Evolutionary conservation across 768 basidiomycete species (phyloP).

Genomic region (Termitomyces sp.): DNA sequence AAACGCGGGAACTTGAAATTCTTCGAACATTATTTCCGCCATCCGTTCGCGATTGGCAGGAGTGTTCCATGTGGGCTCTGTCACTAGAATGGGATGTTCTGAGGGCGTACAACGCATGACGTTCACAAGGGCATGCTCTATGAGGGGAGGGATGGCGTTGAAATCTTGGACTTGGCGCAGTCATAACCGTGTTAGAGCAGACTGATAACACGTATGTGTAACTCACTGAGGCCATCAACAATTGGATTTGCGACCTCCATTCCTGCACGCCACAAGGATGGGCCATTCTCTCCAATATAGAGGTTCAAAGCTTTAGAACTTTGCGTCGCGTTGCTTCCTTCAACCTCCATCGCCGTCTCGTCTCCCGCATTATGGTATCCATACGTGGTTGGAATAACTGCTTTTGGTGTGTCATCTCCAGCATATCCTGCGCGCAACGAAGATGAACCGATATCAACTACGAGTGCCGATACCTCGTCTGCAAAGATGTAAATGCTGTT

Average conservation of each 20-base stretch:
- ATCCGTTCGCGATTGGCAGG: slow-evolving; percentile 88
- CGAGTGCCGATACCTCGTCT: slow-evolving; percentile 98
- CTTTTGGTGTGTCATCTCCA: slow-evolving; percentile 93
- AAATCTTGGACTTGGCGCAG: slow-evolving; percentile 64
- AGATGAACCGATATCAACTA: slow-evolving; percentile 89
- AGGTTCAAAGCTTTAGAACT: slow-evolving; percentile 51
- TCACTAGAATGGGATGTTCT: slow-evolving; percentile 89
- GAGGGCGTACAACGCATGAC: slow-evolving; percentile 71
- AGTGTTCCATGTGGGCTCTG: slow-evolving; percentile 97
- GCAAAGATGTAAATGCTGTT: slow-evolving; percentile 8
- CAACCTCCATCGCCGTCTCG: slow-evolving; percentile 44
- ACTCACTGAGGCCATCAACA: slow-evolving; percentile 78
- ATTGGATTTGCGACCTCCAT: slow-evolving; percentile 88
- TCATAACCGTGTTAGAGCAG: neutral
- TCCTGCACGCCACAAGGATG: slow-evolving; percentile 82
- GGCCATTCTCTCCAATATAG: slow-evolving; percentile 83
- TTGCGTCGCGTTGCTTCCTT: slow-evolving; percentile 26
- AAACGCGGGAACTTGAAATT: slow-evolving; percentile 91
- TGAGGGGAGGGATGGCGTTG: slow-evolving; percentile 61
- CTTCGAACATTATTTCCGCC: slow-evolving; percentile 97
- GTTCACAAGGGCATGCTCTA: slow-evolving; percentile 71
- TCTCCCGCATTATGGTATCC: slow-evolving; percentile 61
- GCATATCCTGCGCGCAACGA: slow-evolving; percentile 94
- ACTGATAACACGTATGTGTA: neutral
- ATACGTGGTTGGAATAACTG: slow-evolving; percentile 85